phyloP scores from a whole-genome alignment of 208 protist species.

The Acanthamoeba sp. region DNA sequence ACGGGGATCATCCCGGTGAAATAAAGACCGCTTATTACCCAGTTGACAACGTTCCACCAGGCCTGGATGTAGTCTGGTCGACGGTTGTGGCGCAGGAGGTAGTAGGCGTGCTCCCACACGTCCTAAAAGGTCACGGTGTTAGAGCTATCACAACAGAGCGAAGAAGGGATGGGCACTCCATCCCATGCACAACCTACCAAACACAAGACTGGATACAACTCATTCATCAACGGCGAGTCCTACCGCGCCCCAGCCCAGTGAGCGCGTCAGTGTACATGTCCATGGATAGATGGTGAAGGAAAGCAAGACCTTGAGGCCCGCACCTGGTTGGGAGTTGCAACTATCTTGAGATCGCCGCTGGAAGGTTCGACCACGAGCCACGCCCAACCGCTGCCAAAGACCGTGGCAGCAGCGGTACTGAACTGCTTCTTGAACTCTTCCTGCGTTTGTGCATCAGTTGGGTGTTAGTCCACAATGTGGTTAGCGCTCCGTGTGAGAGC shows the following conservation, averaged over 20 bases:
- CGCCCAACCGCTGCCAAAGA: conserved; percentile 96
- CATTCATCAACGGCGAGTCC: conserved; percentile 88
- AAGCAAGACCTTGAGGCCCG: background rate
- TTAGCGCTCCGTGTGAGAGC: background rate
- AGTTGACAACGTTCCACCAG: conserved; percentile 96
- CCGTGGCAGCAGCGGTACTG: conserved; percentile 91
- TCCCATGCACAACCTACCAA: too few species aligned
- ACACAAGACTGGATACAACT: conserved; percentile 90
- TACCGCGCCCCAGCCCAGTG: background rate
- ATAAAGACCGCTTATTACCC: too few species aligned
- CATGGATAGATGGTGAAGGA: too few species aligned
- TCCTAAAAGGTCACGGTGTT: too few species aligned
- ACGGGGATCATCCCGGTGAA: too few species aligned
- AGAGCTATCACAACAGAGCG: too few species aligned
- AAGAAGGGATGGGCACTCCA: too few species aligned
- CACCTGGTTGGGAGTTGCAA: conserved; percentile 38
- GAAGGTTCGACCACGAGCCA: conserved; percentile 92
- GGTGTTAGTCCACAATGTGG: background rate
- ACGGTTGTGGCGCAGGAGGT: conserved; percentile 94
- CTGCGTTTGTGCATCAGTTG: background rate
- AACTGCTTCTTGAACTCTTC: conserved; percentile 95
- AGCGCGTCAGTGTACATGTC: too few species aligned
- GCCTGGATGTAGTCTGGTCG: conserved; percentile 80
- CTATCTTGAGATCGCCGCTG: background rate
- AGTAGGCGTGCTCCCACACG: conserved; percentile 97